Evolutionary conservation across 1,139 yeast species (phyloP), one percentile per base, ranked within the genome.

Genomic region (Candida freyschussii): DNA sequence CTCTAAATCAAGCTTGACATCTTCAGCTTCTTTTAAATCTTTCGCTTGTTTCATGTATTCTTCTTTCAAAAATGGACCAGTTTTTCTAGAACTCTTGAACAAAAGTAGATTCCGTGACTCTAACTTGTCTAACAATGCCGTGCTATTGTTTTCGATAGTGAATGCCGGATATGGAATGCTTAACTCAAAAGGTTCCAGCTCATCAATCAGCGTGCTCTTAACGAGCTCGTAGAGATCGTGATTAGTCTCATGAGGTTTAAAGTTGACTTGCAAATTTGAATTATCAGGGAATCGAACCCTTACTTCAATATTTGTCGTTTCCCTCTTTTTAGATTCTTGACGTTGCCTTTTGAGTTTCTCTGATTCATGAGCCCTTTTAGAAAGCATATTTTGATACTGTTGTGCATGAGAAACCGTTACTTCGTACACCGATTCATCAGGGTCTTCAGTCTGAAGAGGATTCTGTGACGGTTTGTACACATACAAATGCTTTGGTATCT

Each of bases 281-380:
- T 68, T 57, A 52, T 76, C 78, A 2, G 81, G 80, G 41, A 76
- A 74, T 40, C 66, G 65, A 20, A 75, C 47, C 31, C 82, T 56
- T 9, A 75, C 58, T 17, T 60, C 56, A 22, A 61, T 52, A n/a
- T 54, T 51, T 4, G 41, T 40, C 3, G 56, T 38, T 4, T 20
- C 36, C 10, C 30, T 33, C 14, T 44, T 42, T 11, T 40, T 41
- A 6, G 43, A 16, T 16, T 31, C 33, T 15, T 35, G 30, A 29
- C 47, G 30, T 17, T 36, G 24, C 40, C 44, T 43, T 28, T 45
- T 45, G 32, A 48, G 46, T 44, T 59, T 52, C 37, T 55, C 52
- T 39, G 56, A 53, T 55, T 56, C 57, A 39, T 57, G 27, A 18
- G 65, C 67, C 17, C 63, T 61, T 29, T 62, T 59, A 13, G 66